Conservation (phyloP, 2,329 filamentous ascomycete genomes). For the Raffaelea albimanens region DNA sequence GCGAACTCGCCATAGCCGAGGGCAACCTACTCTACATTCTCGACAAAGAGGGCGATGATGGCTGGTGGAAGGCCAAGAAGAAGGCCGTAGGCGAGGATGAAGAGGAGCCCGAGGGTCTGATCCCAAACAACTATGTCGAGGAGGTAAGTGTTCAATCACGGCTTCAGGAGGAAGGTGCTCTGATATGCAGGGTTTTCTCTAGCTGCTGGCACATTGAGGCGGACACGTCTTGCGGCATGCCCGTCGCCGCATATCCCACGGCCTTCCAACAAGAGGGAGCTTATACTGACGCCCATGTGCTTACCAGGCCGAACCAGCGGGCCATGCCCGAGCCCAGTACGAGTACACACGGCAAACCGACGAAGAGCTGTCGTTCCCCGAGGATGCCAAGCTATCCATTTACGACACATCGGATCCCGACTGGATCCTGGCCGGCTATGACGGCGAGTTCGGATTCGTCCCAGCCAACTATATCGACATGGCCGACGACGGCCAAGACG, state of each 20-base stretch:
- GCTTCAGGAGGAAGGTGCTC: not conserved
- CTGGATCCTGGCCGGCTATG: slow-evolving; percentile 85
- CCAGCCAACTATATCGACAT: slow-evolving; percentile 89
- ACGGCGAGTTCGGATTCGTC: slow-evolving; percentile 85
- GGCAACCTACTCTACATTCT: slow-evolving; percentile 16
- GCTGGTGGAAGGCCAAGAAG: slow-evolving; percentile 98
- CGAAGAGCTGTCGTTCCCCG: slow-evolving; percentile 91
- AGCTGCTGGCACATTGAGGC: too few relatives aligned
- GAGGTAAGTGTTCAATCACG: slow-evolving; percentile 51
- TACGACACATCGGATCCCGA: slow-evolving; percentile 90
- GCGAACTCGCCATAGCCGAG: slow-evolving; percentile 15
- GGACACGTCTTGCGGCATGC: too few relatives aligned
- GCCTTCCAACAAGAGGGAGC: too few relatives aligned
- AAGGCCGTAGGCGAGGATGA: slow-evolving; percentile 74
- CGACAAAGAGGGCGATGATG: slow-evolving; percentile 58
- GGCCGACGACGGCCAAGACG: slow-evolving; percentile 33
- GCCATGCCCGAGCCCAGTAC: slow-evolving; percentile 81
- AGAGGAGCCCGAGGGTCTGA: slow-evolving; percentile 80
- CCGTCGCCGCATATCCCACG: too few relatives aligned
- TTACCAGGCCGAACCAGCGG: slow-evolving; percentile 43
- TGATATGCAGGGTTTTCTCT: too few relatives aligned
- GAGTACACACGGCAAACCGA: slow-evolving; percentile 97
- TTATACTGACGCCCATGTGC: not conserved
- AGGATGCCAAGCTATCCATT: slow-evolving; percentile 74
- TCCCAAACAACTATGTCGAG: slow-evolving; percentile 93